A percentile compares a stretch with the other conserved stretches of the same genome.
Evolutionary conservation across 331 rosid genomes (phyloP).

Genomic region (Rosa hybrid): DNA sequence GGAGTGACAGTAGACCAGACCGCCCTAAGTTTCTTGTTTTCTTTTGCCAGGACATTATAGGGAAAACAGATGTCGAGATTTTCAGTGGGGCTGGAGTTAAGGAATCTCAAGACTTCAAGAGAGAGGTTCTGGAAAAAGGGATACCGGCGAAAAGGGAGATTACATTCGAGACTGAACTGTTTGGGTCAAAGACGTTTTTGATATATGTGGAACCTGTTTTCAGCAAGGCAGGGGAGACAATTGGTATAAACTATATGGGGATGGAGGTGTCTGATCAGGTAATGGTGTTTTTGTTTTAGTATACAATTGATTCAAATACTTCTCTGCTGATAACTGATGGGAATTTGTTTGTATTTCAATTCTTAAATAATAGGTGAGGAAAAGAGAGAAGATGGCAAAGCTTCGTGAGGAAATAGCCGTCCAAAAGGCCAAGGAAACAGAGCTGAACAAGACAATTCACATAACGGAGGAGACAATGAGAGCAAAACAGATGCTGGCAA

Average conservation of each 20-base stretch:
- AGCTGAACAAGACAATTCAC: constrained; percentile 90
- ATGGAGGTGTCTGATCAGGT: constrained; percentile 99
- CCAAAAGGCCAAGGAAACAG: constrained; percentile 91
- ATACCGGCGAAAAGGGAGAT: constrained; percentile 90
- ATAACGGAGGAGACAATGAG: constrained; percentile 97
- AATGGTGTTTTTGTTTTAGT: constrained; percentile 5
- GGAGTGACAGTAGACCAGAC: background rate
- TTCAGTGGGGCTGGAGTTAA: constrained; percentile 84
- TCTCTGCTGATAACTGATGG: constrained; percentile 15
- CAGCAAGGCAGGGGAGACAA: constrained; percentile 87
- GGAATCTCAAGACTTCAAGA: constrained; percentile 92
- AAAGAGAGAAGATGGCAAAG: constrained; percentile 92
- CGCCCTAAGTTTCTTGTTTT: background rate
- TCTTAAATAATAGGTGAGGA: constrained; percentile 57
- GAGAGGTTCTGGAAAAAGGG: constrained; percentile 88
- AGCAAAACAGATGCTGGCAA: constrained; percentile 96
- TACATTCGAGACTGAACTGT: constrained; percentile 79
- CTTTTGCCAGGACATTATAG: constrained; percentile 76
- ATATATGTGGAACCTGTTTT: constrained; percentile 94
- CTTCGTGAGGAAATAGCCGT: constrained; percentile 92
- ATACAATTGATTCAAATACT: background rate
- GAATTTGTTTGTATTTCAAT: constrained; percentile 15
- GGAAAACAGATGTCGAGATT: constrained; percentile 95
- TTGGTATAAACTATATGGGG: constrained; percentile 94
- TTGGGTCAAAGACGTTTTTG: constrained; percentile 87